Evolutionary conservation across 331 rosid species (phyloP), one percentile per base, ranked within the genome.

Genomic region (Stylosanthes scabra): DNA sequence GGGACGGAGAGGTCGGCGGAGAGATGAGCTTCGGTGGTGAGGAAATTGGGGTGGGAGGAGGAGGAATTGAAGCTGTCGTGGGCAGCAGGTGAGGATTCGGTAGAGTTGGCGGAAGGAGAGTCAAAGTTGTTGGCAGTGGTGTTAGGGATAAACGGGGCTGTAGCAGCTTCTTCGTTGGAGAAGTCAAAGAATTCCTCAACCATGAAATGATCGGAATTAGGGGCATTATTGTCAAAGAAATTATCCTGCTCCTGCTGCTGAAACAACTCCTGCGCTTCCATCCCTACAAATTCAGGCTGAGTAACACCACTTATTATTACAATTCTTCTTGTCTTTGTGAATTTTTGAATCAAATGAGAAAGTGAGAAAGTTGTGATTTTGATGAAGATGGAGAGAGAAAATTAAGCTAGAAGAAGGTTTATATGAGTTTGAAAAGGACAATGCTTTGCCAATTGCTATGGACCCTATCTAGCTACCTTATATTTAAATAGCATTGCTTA

Each of bases 171-270:
- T 29, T 84, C 87, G 63, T 95, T 87, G 62, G 99, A 86, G 75
- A 95, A 92, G 80, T 95, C 89, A 31, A 95, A 89, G 58, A 95
- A 87, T 77, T 94, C 99, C 65, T 95, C 99, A 0, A 95, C 97
- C 47, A 88, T 73, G 78, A 91, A 95, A 65, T 76, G 87, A 79
- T 92, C 97, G 9, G 81, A 37, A 20, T 60, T 7, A 54, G 55
- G 37, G 9, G 67, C 39, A 70, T 54, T 61, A 6, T 37, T 10
- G 54, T 55, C 89, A 57, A 6, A 79, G 34, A 77, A 79, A 86
- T 70, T 83, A 90, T 0, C 86, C 66, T 65, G 58, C 78, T 20
- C 51, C 83, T 86, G 56, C 64, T 81, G 39, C 45, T 88, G 87
- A 67, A 66, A 83, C 72, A 76, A 74, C 52, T 91, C 87, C 0